These are phyloP conservation scores for Mortierella polycephala DNA, from an alignment of 371 early-diverging fungal genomes.

Conservation along the genomic window DNA sequence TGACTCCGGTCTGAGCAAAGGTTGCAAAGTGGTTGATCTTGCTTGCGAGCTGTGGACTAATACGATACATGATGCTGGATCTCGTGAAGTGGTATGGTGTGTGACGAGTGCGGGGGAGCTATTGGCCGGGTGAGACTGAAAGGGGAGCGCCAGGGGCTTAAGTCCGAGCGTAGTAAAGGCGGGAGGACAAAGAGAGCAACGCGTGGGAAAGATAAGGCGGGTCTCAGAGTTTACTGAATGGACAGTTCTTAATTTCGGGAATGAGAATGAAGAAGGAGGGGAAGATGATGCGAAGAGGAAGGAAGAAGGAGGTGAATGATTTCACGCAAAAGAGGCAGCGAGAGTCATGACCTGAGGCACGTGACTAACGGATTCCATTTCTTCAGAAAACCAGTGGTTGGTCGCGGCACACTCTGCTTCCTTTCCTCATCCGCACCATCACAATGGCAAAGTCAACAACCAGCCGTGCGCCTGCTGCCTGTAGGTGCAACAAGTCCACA, in stretches of 20 bases:
- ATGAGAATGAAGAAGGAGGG: not conserved
- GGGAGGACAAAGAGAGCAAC: not conserved
- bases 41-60: slow-evolving; percentile 72
- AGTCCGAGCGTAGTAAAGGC: not conserved
- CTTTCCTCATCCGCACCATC: slow-evolving; percentile 2
- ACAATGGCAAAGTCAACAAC: slow-evolving; percentile 34
- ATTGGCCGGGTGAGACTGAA: not conserved
- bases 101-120: too few relatives aligned
- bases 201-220: not conserved
- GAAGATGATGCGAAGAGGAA: not conserved
- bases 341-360: too few relatives aligned
- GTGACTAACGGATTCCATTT: too few relatives aligned
- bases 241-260: not conserved
- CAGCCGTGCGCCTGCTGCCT: slow-evolving; percentile 19
- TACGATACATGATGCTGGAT: slow-evolving; percentile 57
- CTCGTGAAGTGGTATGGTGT: not conserved
- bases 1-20: slow-evolving; percentile 92
- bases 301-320: not conserved
- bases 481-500: not conserved
- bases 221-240: not conserved
- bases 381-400: too few relatives aligned
- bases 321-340: too few relatives aligned
- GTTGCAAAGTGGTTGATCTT: slow-evolving; percentile 80
- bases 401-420: not conserved
- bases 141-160: not conserved